Evolutionary conservation across 164 flowering plant genomes (phyloP).

Genomic region (Aristolochia fimbriata): DNA sequence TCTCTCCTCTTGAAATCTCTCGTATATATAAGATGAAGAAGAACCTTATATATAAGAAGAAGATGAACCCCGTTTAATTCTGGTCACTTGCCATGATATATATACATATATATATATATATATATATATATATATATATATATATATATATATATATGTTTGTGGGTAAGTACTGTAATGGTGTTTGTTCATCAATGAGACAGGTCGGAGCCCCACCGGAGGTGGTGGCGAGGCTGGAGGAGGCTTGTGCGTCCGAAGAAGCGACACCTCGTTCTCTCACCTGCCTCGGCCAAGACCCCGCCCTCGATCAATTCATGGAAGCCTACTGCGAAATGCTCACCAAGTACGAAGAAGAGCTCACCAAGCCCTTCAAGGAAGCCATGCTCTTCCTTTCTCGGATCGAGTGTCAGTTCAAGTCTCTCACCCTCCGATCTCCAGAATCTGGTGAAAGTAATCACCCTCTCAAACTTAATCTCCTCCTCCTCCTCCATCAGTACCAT

Average conservation of each 20-base stretch:
- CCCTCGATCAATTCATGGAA: conserved; percentile 97
- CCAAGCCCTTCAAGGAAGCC: conserved; percentile 89
- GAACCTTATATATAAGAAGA: too few relatives aligned
- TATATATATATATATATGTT: too few relatives aligned
- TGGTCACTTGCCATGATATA: too few relatives aligned
- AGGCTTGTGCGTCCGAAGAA: conserved; percentile 42
- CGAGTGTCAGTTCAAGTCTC: conserved; percentile 81
- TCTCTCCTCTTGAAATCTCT: too few relatives aligned
- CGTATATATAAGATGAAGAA: too few relatives aligned
- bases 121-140: too few relatives aligned
- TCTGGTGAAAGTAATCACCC: conserved; percentile 20
- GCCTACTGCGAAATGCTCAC: conserved; percentile 95
- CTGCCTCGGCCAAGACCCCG: conserved; percentile 71
- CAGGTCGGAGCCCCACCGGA: conserved; percentile 97
- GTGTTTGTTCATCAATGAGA: too few relatives aligned
- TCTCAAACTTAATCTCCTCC: not conserved
- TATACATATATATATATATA: too few relatives aligned
- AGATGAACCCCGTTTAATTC: too few relatives aligned
- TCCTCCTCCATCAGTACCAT: not conserved
- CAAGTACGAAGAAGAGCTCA: conserved; percentile 85
- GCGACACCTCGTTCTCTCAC: conserved; percentile 18
- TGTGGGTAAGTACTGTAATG: too few relatives aligned
- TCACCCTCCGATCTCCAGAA: conserved; percentile 42
- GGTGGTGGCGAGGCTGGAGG: conserved; percentile 71
- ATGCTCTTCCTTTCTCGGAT: conserved; percentile 74